Percentiles rank a stretch among this genome's conserved stretches.
These are phyloP conservation scores for Boletus hoseneyae DNA, from an alignment of 1,284 basidiomycete genomes.

Conservation along the genomic window DNA sequence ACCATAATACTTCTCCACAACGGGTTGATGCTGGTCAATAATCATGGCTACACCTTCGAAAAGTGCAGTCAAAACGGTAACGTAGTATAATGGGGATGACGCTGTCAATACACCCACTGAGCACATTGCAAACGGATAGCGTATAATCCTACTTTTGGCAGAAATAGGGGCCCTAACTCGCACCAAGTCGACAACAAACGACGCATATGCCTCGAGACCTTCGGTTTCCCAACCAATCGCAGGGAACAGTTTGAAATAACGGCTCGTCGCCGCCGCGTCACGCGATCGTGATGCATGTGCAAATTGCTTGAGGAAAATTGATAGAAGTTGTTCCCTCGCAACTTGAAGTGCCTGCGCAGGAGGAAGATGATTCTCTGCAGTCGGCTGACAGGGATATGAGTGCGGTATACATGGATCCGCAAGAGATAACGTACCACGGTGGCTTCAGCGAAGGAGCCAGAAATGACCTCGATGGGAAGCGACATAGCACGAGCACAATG, in stretches of 20 bases:
- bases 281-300: constrained; percentile 71
- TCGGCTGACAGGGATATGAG: constrained; percentile 59
- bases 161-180: constrained; percentile 71
- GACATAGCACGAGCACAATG: constrained; percentile 90
- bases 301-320: constrained; percentile 79
- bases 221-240: constrained; percentile 89
- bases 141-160: constrained; percentile 65
- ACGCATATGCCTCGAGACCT: constrained; percentile 91
- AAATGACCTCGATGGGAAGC: constrained; percentile 73
- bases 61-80: constrained; percentile 81
- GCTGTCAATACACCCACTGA: constrained; percentile 43
- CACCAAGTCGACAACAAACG: constrained; percentile 91
- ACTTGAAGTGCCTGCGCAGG: constrained; percentile 80
- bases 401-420: neutral
- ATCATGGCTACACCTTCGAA: constrained; percentile 96
- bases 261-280: constrained; percentile 84
- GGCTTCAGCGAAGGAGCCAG: constrained; percentile 82
- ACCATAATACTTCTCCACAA: constrained; percentile 98
- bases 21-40: constrained; percentile 94
- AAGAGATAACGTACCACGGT: constrained; percentile 64
- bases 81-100: constrained; percentile 86
- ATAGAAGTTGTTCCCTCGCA: constrained; percentile 73
- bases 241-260: constrained; percentile 97
- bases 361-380: constrained; percentile 81
- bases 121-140: constrained; percentile 1